Evolutionary conservation across 2,329 filamentous ascomycete species (phyloP), one percentile per base, ranked within the genome.

Genomic region (Botrytis medusae): DNA sequence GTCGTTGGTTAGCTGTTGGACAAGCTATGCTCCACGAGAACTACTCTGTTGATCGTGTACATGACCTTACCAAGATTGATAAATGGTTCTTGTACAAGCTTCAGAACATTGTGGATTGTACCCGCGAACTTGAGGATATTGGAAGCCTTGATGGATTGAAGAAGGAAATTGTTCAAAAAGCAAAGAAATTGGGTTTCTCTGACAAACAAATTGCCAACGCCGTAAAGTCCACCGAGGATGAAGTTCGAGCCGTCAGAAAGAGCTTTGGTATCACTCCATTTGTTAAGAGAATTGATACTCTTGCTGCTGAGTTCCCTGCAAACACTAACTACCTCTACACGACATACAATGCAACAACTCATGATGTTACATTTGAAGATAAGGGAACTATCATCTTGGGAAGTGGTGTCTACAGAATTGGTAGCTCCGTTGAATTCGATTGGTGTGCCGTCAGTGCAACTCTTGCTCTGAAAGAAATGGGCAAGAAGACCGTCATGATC

Each of bases 81-180:
- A 97, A 97, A 85, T 98, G 96, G 96, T 99, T 99, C 88, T 85
- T 99, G 79, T 90, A 98, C 90, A 98, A 99, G 89, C 90, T 99
- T 69, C 91, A 97, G 85, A 98, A 98, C 86, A 93, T 99, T 80
- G 96, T 97, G 70, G 90, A 98, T 83, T 95, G 92, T 85, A 93
- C 92, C 74, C 90, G 90, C 77, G 93, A 97, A 82, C 90, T 99
- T 75, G 90, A 97, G 85, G 89, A 92, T 46, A 90, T 94, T 74
- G 95, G 94, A 77, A 92, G 91, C 80, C 88, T 99, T 64, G 91
- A 92, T 79, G 92, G 91, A 72, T 85, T 99, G 76, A 95, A 95
- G 86, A 93, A 95, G 84, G 95, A 97, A 80, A 89, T 96, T 75
- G 86, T 99, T 80, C 84, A 93, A 77, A 95, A 93, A 85, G 93